Evolutionary conservation across 768 basidiomycete genomes (phyloP), one percentile per base, ranked within the genome.

Genomic region (Hericium erinaceus): DNA sequence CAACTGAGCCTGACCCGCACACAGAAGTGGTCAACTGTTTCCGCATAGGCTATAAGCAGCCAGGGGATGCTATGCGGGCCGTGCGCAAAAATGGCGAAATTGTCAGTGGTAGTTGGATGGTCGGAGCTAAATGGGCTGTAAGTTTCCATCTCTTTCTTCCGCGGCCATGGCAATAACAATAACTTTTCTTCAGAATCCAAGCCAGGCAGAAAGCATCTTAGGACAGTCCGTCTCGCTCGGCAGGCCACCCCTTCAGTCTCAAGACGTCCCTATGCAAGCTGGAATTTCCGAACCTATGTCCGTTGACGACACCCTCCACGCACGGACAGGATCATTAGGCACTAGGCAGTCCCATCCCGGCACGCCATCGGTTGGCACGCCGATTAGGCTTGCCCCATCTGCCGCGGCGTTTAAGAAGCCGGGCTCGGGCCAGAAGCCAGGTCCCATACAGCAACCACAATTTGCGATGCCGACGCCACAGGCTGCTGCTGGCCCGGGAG

Each of bases 111-210:
- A 78, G 76, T 51, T 89, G 82, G 77, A 94, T 94, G 91, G 74
- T 94, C 39, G 92, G 92, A 12, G 83, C 82, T 44, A 92, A 92
- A 69, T 90, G 85, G 85, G 87, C 87, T 26, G 91, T 92, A 67
- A 59, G 88, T 81, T 18, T 41, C 40, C 52, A 37, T n/a, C n/a
- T 6, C 55, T 61, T 28, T 56, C 51, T 57, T 39, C 55, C 39
- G 44, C 20, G 10, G 33, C 26, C 4, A 20, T 13, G 54, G 44
- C 20, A 46, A 8, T 46, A 51, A 8, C 2, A 46, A 8, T 46
- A 51, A 4, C 2, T 20, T 20, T 8, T 49, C 22, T 48, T 9
- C 57, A 89, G 87, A 87, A 89, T 65, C 73, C 82, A 3, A 72
- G 74, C 0, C 81, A 81, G 67, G 84, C 80, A 12, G 83, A 82